Percentiles rank a stretch among this genome's conserved stretches.
These are phyloP conservation scores for Populus alba DNA, from an alignment of 345 rosid species.

Conservation along the genomic window DNA sequence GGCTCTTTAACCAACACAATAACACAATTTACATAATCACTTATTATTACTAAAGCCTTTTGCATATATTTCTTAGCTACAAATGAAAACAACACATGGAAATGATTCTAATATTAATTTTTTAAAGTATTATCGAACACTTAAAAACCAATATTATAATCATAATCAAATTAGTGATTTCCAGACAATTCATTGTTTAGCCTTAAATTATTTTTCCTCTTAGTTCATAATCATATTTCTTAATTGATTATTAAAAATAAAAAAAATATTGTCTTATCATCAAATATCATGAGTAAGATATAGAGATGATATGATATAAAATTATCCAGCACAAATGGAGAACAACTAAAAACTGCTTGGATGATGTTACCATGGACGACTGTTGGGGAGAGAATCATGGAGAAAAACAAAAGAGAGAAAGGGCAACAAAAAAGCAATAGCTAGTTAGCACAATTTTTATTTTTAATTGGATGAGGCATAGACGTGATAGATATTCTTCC, in stretches of 20 bases:
- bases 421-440: neutral
- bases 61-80: too few relatives aligned
- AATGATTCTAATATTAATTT: too few relatives aligned
- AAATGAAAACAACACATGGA: too few relatives aligned
- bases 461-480: neutral
- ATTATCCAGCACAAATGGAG: too few relatives aligned
- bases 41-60: neutral
- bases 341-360: neutral
- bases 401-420: neutral
- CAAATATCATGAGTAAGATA: too few relatives aligned
- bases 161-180: too few relatives aligned
- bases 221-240: neutral
- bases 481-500: neutral
- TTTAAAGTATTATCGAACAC: too few relatives aligned
- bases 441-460: neutral
- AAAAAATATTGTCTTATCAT: too few relatives aligned
- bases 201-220: neutral
- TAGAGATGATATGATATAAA: too few relatives aligned
- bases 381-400: neutral
- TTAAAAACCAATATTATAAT: too few relatives aligned
- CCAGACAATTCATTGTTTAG: neutral
- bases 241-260: too few relatives aligned
- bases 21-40: neutral
- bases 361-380: neutral
- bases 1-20: neutral